Evolutionary conservation across 106 monocot genomes (phyloP).

Genomic region (Alisma plantagoaquatica): DNA sequence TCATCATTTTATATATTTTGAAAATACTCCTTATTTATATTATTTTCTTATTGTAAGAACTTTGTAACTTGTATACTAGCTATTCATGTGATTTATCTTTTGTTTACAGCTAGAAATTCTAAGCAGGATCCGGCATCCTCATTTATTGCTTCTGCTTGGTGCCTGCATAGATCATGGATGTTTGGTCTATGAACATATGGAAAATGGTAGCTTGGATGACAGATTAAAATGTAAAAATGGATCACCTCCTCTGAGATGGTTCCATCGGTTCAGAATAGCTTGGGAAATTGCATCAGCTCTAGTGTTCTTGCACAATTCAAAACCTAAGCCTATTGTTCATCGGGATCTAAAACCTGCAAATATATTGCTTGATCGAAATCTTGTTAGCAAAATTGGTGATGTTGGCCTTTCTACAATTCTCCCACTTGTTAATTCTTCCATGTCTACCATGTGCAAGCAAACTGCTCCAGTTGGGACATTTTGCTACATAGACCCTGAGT

Average conservation of each 20-base stretch:
- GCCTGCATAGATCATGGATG: constrained; percentile 63
- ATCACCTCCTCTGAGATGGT: constrained; percentile 45
- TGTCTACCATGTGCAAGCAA: constrained; percentile 33
- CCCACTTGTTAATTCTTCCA: constrained; percentile 10
- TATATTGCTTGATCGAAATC: constrained; percentile 62
- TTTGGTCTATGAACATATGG: constrained; percentile 81
- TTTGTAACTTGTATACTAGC: neutral
- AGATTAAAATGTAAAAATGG: constrained; percentile 35
- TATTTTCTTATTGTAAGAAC: neutral
- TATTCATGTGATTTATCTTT: no score
- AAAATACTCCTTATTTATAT: no score
- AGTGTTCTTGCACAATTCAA: constrained; percentile 56
- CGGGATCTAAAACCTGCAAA: constrained; percentile 83
- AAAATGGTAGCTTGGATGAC: constrained; percentile 80
- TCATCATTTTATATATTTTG: no score
- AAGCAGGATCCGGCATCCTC: constrained; percentile 59
- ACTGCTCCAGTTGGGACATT: constrained; percentile 72
- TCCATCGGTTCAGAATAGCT: constrained; percentile 51
- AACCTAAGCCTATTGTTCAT: constrained; percentile 66
- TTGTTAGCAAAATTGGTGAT: constrained; percentile 74
- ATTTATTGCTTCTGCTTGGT: constrained; percentile 61
- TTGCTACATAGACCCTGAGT: constrained; percentile 89
- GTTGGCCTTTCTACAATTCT: constrained; percentile 69
- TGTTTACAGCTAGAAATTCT: constrained; percentile 60
- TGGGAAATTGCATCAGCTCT: constrained; percentile 65